phyloP scores from a whole-genome alignment of 352 stramenopile species.

The Phytophthora macrochlamydospora region DNA sequence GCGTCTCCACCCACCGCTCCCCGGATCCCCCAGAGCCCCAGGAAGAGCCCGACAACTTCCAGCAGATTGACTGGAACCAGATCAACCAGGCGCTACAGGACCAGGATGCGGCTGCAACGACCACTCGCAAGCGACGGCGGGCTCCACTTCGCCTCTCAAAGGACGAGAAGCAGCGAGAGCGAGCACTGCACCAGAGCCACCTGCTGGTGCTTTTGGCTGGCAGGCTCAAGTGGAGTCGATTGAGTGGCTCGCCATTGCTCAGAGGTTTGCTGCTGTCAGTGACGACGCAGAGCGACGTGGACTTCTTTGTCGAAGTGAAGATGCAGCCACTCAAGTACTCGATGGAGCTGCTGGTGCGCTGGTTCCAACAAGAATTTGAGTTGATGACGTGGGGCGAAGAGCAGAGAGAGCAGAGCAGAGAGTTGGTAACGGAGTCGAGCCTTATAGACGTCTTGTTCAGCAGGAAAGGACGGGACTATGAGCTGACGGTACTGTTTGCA shows the following conservation, averaged over 20 bases:
- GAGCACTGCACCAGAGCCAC: constrained; percentile 71
- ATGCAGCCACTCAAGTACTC: constrained; percentile 49
- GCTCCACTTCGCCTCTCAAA: constrained; percentile 58
- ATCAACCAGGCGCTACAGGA: constrained; percentile 61
- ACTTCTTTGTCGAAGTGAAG: constrained; percentile 51
- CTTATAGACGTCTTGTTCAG: constrained; percentile 61
- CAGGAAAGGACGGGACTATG: constrained; percentile 44
- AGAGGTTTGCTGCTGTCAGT: constrained; percentile 68
- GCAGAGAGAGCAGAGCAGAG: constrained; percentile 3
- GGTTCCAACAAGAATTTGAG: constrained; percentile 63
- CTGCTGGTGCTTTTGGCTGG: constrained; percentile 64
- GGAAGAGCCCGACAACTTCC: constrained; percentile 33
- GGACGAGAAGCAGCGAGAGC: constrained; percentile 64
- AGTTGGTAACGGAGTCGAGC: constrained; percentile 49
- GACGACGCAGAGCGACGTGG: constrained; percentile 38
- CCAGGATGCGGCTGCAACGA: constrained; percentile 10
- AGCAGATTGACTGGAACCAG: constrained; percentile 70
- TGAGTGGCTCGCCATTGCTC: constrained; percentile 51
- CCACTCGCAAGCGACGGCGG: constrained; percentile 41
- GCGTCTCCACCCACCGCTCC: constrained; percentile 11
- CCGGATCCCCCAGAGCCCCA: constrained; percentile 5
- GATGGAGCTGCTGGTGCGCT: constrained; percentile 70
- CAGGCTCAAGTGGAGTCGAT: constrained; percentile 50
- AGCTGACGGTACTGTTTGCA: constrained; percentile 72
- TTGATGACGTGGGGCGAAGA: constrained; percentile 22